A percentile compares a stretch with the other conserved stretches of the same genome.
These are phyloP conservation scores for Eucalyptus leucophloia DNA, from an alignment of 345 rosid species.

Conservation along the genomic window DNA sequence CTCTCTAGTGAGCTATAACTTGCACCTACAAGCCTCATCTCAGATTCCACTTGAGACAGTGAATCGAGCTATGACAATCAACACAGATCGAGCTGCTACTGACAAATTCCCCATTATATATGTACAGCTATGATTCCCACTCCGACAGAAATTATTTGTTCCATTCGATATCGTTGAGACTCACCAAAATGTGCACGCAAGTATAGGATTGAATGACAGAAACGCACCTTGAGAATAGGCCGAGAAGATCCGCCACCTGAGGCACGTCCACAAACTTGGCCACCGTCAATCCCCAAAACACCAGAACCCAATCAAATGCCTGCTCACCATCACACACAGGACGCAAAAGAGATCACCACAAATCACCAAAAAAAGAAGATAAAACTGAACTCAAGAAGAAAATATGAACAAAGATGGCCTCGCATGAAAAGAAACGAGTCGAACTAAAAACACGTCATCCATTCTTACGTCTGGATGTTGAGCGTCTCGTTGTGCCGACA, in stretches of 20 bases:
- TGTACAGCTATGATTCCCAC: background rate
- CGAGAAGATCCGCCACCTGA: slow-evolving; percentile 37
- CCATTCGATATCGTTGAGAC: background rate
- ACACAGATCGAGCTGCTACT: background rate
- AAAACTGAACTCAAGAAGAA: too few relatives aligned
- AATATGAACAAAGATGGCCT: too few relatives aligned
- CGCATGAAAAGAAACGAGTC: background rate
- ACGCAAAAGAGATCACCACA: too few relatives aligned
- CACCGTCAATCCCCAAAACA: too few relatives aligned
- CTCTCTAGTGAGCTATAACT: background rate
- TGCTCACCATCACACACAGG: too few relatives aligned
- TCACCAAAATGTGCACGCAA: background rate
- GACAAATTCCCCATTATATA: background rate
- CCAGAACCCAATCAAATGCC: too few relatives aligned
- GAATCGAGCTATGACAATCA: background rate
- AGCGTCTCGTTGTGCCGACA: too few relatives aligned
- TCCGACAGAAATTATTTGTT: background rate
- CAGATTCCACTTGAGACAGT: background rate
- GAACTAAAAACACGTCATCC: background rate
- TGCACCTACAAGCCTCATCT: background rate
- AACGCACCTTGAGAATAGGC: slow-evolving; percentile 31
- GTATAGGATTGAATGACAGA: background rate
- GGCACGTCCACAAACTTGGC: background rate
- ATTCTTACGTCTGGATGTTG: background rate
- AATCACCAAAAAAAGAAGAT: too few relatives aligned